Percentiles rank a stretch among this genome's conserved stretches.
Evolutionary conservation across 352 stramenopile genomes (phyloP).

Genomic region (Phytophthora cactorum): DNA sequence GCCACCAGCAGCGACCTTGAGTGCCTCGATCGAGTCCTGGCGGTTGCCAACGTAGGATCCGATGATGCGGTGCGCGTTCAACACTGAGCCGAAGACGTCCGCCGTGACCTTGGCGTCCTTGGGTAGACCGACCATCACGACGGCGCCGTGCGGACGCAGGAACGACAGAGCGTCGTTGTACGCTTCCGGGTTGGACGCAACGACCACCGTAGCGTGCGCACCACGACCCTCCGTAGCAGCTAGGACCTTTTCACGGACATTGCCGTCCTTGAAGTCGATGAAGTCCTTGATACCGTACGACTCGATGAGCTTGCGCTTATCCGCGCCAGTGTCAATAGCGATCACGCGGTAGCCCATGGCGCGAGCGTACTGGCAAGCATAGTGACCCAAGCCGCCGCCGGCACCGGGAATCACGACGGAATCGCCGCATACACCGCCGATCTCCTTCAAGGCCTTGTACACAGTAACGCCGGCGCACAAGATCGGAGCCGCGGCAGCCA

Average conservation of each 20-base stretch:
- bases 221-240: neutral
- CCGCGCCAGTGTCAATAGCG: neutral
- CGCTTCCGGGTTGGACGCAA: neutral
- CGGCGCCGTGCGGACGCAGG: neutral
- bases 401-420: neutral
- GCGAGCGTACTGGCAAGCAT: neutral
- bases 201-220: neutral
- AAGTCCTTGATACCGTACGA: constrained; percentile 4
- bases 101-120: constrained; percentile 1
- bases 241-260: neutral
- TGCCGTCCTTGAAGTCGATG: constrained; percentile 2
- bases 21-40: constrained; percentile 2
- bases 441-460: neutral
- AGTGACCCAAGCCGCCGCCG: neutral
- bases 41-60: constrained; percentile 1
- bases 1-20: neutral
- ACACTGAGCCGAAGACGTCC: neutral
- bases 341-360: constrained; percentile 1
- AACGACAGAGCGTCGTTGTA: neutral
- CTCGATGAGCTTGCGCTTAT: neutral
- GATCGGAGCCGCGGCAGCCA: neutral
- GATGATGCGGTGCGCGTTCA: constrained; percentile 1
- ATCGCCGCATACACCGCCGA: neutral
- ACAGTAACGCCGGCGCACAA: neutral
- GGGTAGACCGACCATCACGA: constrained; percentile 1